Evolutionary conservation across 1,284 basidiomycete genomes (phyloP).

Genomic region (Schizophyllum amplum): DNA sequence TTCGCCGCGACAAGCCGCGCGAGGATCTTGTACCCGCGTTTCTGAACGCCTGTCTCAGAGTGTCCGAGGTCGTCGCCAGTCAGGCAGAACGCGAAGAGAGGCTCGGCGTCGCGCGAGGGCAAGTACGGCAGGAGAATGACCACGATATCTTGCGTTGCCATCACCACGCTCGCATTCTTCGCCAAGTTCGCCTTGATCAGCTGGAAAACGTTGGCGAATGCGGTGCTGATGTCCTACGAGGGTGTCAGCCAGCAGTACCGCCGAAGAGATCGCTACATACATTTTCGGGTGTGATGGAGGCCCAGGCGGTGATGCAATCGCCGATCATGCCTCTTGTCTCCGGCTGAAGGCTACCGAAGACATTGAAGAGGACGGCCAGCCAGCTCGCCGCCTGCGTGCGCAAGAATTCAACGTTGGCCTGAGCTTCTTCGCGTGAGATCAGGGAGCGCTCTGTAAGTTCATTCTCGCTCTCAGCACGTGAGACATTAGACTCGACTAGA

Average conservation of each 20-base stretch:
- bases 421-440: conserved; percentile 39
- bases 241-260: neutral
- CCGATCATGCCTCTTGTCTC: conserved; percentile 82
- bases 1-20: conserved; percentile 61
- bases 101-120: conserved; percentile 47
- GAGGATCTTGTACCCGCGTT: conserved; percentile 90
- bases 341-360: conserved; percentile 80
- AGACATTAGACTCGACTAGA: conserved; percentile 70
- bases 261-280: conserved; percentile 28
- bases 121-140: conserved; percentile 79
- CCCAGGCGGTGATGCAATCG: conserved; percentile 85
- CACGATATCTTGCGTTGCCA: conserved; percentile 87
- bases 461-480: conserved; percentile 31
- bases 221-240: conserved; percentile 65
- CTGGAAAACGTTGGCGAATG: conserved; percentile 73
- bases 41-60: conserved; percentile 86
- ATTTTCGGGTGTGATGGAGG: conserved; percentile 68
- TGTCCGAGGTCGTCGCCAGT: conserved; percentile 55
- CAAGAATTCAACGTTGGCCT: conserved; percentile 67
- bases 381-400: conserved; percentile 83
- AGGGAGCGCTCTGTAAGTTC: conserved; percentile 19
- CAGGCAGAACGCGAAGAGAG: conserved; percentile 60
- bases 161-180: conserved; percentile 46
- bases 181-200: conserved; percentile 70
- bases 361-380: conserved; percentile 92